A percentile compares a stretch with the other conserved stretches of the same genome.
Conservation (phyloP, 1,139 yeast genomes). For the Geotrichum citri-aurantii region DNA sequence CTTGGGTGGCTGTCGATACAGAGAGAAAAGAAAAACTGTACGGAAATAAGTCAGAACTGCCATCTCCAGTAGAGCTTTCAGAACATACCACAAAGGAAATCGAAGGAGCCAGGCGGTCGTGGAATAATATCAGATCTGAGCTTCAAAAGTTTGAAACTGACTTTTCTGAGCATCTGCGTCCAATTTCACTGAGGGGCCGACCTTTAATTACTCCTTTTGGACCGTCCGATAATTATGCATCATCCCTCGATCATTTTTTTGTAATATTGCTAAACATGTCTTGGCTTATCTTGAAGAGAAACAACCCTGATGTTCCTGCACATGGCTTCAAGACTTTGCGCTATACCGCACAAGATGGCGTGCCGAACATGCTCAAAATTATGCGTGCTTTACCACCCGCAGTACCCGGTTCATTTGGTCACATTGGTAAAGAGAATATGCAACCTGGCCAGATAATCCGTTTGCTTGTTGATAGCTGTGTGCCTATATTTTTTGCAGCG, state of each 20-base stretch:
- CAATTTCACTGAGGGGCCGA: conserved; percentile 1
- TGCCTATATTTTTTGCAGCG: conserved; percentile 13
- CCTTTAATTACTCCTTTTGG: conserved; percentile 5
- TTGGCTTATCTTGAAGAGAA: conserved; percentile 4
- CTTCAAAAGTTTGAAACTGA: background rate
- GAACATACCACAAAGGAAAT: background rate
- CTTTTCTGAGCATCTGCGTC: background rate
- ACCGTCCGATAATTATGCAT: background rate
- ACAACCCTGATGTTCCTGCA: conserved; percentile 9
- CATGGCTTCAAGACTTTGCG: conserved; percentile 3
- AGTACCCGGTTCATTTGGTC: conserved; percentile 3
- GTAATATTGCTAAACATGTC: conserved; percentile 1
- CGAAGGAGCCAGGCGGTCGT: background rate
- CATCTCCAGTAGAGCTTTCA: background rate
- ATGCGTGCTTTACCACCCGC: conserved; percentile 5
- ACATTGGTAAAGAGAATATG: conserved; percentile 4
- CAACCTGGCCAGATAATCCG: conserved; percentile 10
- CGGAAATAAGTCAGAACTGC: background rate
- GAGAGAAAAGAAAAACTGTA: conserved; percentile 8
- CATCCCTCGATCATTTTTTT: background rate
- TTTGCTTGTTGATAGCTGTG: conserved; percentile 8
- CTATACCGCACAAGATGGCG: conserved; percentile 7
- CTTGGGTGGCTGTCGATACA: conserved; percentile 2
- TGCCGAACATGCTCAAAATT: background rate
- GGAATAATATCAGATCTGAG: background rate